phyloP scores from a whole-genome alignment of 352 stramenopile genomes.

The Thalassiosira mediterranea region DNA sequence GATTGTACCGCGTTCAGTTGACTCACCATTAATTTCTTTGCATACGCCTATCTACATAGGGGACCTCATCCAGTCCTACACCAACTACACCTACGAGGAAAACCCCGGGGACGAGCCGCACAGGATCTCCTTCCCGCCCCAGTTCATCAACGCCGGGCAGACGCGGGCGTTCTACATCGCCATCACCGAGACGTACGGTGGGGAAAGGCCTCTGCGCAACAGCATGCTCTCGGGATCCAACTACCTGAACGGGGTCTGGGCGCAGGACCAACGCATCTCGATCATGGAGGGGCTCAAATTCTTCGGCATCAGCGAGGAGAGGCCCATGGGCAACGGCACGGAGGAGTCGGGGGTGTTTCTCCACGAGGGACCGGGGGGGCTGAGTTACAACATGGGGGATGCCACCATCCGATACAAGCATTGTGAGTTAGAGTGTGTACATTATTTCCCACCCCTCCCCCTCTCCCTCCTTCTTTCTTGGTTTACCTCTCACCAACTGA shows the following conservation, averaged over 20 bases:
- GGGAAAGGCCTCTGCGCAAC: slow-evolving; percentile 9
- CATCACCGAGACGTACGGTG: slow-evolving; percentile 44
- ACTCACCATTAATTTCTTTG: no score
- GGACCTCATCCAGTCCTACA: slow-evolving; percentile 29
- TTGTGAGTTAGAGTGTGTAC: slow-evolving; percentile 27
- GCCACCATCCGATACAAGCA: slow-evolving; percentile 22
- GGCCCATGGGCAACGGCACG: slow-evolving; percentile 35
- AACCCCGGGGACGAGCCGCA: neutral
- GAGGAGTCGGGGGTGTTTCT: slow-evolving; percentile 23
- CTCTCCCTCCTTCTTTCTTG: no score
- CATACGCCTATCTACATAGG: no score
- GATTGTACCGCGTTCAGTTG: no score
- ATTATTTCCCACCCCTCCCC: slow-evolving; percentile 14
- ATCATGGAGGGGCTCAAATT: slow-evolving; percentile 44
- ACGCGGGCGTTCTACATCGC: slow-evolving; percentile 48
- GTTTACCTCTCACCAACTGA: no score
- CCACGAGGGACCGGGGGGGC: slow-evolving; percentile 21
- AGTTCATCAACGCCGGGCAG: slow-evolving; percentile 1
- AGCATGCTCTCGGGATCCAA: slow-evolving; percentile 16
- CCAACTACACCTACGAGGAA: slow-evolving; percentile 23
- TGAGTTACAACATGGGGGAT: slow-evolving; percentile 39
- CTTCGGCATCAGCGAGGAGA: slow-evolving; percentile 24
- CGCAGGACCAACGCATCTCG: slow-evolving; percentile 11
- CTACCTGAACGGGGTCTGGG: slow-evolving; percentile 43
- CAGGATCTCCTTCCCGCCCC: slow-evolving; percentile 29